Percentiles rank a stretch among this genome's conserved stretches.
Conservation (phyloP, 495 filamentous ascomycete genomes). For the Niebla homalea region DNA sequence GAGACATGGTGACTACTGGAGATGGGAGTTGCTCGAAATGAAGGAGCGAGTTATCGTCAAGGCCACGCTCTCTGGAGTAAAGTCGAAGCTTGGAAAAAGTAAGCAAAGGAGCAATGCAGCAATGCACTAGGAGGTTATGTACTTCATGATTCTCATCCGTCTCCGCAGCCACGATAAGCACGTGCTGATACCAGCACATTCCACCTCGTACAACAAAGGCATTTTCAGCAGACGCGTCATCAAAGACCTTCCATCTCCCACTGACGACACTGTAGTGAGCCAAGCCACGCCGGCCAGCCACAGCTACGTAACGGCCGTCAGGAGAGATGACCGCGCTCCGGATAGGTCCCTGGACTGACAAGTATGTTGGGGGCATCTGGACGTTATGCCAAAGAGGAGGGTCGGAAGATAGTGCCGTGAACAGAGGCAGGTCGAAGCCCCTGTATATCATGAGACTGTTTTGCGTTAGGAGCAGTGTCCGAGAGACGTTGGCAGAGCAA, state of each 20-base stretch:
- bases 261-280: constrained; percentile 94
- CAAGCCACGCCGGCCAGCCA: constrained; percentile 81
- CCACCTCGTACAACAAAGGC: constrained; percentile 86
- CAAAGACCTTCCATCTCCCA: constrained; percentile 90
- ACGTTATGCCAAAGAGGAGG: constrained; percentile 84
- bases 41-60: constrained; percentile 60
- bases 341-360: constrained; percentile 87
- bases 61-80: constrained; percentile 71
- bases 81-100: constrained; percentile 51
- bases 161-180: constrained; percentile 88
- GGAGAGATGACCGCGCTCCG: constrained; percentile 70
- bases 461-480: constrained; percentile 77
- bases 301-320: constrained; percentile 87
- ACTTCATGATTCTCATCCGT: constrained; percentile 69
- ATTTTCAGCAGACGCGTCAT: constrained; percentile 66
- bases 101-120: constrained; percentile 1
- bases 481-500: constrained; percentile 74
- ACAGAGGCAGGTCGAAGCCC: constrained; percentile 79
- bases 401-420: constrained; percentile 86
- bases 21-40: constrained; percentile 66
- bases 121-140: not conserved
- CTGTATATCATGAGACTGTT: constrained; percentile 80
- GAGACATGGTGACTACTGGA: constrained; percentile 72
- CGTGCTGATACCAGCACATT: constrained; percentile 98
- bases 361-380: constrained; percentile 70